Evolutionary conservation across 2,329 filamentous ascomycete genomes (phyloP), one percentile per base, ranked within the genome.

Genomic region (Graphilbum fragrans): DNA sequence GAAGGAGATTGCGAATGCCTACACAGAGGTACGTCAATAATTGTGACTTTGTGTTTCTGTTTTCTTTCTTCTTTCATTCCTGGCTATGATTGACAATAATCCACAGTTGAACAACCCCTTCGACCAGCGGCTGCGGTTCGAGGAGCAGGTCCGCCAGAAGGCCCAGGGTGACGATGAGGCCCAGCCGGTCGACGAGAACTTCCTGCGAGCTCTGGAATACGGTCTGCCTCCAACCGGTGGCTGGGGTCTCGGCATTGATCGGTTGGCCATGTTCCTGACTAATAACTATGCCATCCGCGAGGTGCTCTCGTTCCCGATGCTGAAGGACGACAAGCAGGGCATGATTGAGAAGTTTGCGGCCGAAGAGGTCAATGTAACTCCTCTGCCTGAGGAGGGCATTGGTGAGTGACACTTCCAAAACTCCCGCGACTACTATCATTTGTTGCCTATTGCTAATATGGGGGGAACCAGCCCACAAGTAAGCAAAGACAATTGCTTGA

Each of bases 251-350:
- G 92, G 92, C 49, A 92, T 94, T 51, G 88, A 96, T 67, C 80
- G 90, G 46, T 37, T 51, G 39, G 45, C 44, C 41, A 54, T 56
- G 49, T 60, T 60, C 74, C 66, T 96, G 62, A 94, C 90, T 38
- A 79, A 96, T 64, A 85, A 94, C 66, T 92, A 94, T 68, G 85
- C 77, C 53, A 98, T 98, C 61, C 88, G 92, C 65, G 92, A 98
- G 65, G 90, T 96, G 3, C 66, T 96, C 48, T 80, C 90, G 9
- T 98, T 98, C 77, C 92, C 92, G 11, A 90, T 95, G 67, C 94
- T 98, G 86, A 94, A 94, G 77, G 84, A 90, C 39, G 83, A 90
- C 55, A 66, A 70, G 49, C 17, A 20, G 6, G 44, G 61, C 46
- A 61, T 62, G 49, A 66, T 67, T 58, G 70, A 71, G 57, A 69